Evolutionary conservation across 805 yeast species (phyloP).

Genomic region (Nakazawaea ambrosiae): DNA sequence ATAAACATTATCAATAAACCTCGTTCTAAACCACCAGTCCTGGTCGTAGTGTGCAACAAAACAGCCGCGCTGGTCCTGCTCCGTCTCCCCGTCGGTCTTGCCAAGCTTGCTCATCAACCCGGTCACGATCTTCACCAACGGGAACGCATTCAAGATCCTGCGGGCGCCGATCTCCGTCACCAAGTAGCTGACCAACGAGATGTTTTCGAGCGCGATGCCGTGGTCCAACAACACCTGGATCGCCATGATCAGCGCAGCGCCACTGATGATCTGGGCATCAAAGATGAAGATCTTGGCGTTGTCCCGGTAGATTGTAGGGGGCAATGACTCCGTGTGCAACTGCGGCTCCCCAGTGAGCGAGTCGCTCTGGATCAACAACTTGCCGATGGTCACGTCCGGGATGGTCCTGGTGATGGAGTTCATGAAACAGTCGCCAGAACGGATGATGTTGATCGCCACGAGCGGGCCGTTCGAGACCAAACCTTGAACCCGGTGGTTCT

Average conservation of each 20-base stretch:
- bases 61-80: slow-evolving; percentile 12
- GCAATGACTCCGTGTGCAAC: slow-evolving; percentile 74
- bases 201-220: slow-evolving; percentile 52
- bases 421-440: slow-evolving; percentile 93
- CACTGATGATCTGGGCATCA: slow-evolving; percentile 86
- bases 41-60: slow-evolving; percentile 37
- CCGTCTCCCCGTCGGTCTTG: slow-evolving; percentile 1
- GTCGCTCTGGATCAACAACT: slow-evolving; percentile 82
- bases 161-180: slow-evolving; percentile 77
- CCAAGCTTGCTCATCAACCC: slow-evolving; percentile 51
- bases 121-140: slow-evolving; percentile 57
- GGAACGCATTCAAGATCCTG: slow-evolving; percentile 69
- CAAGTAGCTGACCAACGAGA: slow-evolving; percentile 62
- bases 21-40: slow-evolving; percentile 54
- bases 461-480: slow-evolving; percentile 36
- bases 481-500: slow-evolving; percentile 17
- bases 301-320: slow-evolving; percentile 27
- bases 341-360: slow-evolving; percentile 90
- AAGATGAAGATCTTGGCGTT: slow-evolving; percentile 52
- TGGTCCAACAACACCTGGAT: slow-evolving; percentile 82
- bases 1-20: slow-evolving; percentile 71
- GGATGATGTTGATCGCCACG: slow-evolving; percentile 70
- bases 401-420: slow-evolving; percentile 66
- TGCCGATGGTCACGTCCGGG: slow-evolving; percentile 77
- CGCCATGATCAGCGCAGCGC: slow-evolving; percentile 94